A percentile compares a stretch with the other conserved stretches of the same genome.
Conservation (phyloP, 768 basidiomycete genomes). For the Butyriboletus loyo region DNA sequence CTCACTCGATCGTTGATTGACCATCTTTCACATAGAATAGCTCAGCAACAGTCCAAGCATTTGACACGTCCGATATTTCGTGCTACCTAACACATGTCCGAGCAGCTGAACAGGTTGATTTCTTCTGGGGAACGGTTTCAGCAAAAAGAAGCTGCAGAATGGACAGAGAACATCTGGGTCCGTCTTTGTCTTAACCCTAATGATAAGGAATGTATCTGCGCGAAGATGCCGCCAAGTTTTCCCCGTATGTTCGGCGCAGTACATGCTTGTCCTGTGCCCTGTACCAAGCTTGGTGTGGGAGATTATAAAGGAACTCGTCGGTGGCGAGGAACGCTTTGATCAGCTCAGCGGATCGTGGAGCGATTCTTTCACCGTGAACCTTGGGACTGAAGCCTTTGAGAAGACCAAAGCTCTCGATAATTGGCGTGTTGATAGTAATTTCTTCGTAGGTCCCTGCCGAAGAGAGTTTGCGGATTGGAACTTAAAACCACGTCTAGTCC, state of each 20-base stretch:
- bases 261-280: neutral
- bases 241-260: constrained; percentile 37
- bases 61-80: constrained; percentile 33
- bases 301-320: constrained; percentile 1
- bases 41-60: constrained; percentile 7
- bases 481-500: neutral
- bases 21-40: neutral
- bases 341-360: neutral
- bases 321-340: neutral
- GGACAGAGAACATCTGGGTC: constrained; percentile 50
- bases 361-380: neutral
- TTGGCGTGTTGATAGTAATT: neutral
- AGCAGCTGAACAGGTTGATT: constrained; percentile 46
- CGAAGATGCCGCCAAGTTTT: constrained; percentile 43
- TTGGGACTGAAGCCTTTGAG: neutral
- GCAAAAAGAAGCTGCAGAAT: constrained; percentile 45
- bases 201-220: constrained; percentile 44
- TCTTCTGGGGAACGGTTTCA: constrained; percentile 58
- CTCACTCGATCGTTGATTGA: neutral
- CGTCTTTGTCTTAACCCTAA: constrained; percentile 50
- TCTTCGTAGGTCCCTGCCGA: neutral
- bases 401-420: neutral
- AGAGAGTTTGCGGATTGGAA: neutral
- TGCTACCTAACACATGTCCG: neutral
- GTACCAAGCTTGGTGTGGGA: neutral